These are phyloP conservation scores for Sugiyamaella marilandica DNA, from an alignment of 805 yeast genomes.

Conservation along the genomic window DNA sequence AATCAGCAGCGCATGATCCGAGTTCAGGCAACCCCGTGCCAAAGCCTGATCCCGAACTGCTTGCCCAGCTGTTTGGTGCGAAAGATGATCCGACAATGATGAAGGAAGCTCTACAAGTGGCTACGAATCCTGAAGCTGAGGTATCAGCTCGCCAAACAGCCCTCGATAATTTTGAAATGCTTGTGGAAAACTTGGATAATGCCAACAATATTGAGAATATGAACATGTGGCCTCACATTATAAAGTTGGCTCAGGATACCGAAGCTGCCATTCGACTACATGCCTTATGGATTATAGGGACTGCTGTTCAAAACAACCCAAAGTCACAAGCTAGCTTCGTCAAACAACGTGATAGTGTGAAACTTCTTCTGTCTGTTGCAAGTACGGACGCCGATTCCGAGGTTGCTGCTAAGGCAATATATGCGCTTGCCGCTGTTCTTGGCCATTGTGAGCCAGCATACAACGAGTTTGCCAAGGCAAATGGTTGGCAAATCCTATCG, in stretches of 20 bases:
- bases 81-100: conserved; percentile 87
- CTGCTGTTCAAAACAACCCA: conserved; percentile 89
- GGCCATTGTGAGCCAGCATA: conserved; percentile 63
- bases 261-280: conserved; percentile 45
- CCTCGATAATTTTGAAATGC: conserved; percentile 87
- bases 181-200: conserved; percentile 88
- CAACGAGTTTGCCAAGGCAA: conserved; percentile 45
- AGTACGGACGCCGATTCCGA: conserved; percentile 25
- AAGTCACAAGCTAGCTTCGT: conserved; percentile 63
- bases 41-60: conserved; percentile 73
- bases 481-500: conserved; percentile 61
- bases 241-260: conserved; percentile 47
- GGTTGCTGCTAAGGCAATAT: conserved; percentile 55
- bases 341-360: conserved; percentile 28
- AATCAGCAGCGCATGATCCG: conserved; percentile 62
- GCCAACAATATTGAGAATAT: conserved; percentile 86
- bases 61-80: conserved; percentile 74
- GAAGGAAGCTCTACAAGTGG: conserved; percentile 67
- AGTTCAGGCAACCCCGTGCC: conserved; percentile 30
- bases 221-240: conserved; percentile 71
- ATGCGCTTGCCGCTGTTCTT: conserved; percentile 69
- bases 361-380: conserved; percentile 28
- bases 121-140: conserved; percentile 52
- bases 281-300: conserved; percentile 75
- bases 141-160: conserved; percentile 67